Conservation (phyloP, 106 monocot species). For the Apostasia ramifera region DNA sequence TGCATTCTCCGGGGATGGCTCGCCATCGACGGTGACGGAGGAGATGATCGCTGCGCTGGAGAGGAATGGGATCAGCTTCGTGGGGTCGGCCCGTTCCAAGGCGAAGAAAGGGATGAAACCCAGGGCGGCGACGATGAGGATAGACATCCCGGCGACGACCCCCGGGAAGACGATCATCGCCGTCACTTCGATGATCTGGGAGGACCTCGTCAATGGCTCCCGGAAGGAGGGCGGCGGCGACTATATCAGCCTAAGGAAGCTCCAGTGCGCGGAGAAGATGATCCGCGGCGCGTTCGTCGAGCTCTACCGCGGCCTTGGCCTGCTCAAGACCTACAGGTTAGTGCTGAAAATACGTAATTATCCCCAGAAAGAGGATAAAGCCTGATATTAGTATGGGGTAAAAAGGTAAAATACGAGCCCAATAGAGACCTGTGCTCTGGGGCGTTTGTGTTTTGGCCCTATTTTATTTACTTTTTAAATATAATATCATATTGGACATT, state of each 20-base stretch:
- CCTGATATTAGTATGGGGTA: too few species aligned
- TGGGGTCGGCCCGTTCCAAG: conserved; percentile 46
- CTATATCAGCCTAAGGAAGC: conserved; percentile 67
- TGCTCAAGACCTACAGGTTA: conserved; percentile 81
- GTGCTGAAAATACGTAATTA: background rate
- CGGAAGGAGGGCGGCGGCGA: conserved; percentile 60
- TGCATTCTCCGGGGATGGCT: background rate
- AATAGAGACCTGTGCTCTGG: too few species aligned
- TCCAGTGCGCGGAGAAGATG: conserved; percentile 91
- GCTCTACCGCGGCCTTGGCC: conserved; percentile 79
- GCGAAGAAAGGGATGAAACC: conserved; percentile 71
- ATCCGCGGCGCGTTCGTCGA: conserved; percentile 78
- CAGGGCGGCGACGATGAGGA: conserved; percentile 58
- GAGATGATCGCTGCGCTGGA: conserved; percentile 84
- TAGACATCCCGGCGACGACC: conserved; percentile 79
- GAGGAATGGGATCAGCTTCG: conserved; percentile 74
- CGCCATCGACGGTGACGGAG: conserved; percentile 27
- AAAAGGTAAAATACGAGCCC: too few species aligned
- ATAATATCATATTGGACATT: too few species aligned
- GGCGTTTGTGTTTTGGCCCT: too few species aligned
- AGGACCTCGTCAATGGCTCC: conserved; percentile 66
- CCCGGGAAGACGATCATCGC: conserved; percentile 58
- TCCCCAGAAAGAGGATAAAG: background rate
- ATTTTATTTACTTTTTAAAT: too few species aligned
- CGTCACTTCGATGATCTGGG: conserved; percentile 69